A percentile compares a stretch with the other conserved stretches of the same genome.
Conservation (phyloP, 768 basidiomycete species). For the Strobilomyces confusus region DNA sequence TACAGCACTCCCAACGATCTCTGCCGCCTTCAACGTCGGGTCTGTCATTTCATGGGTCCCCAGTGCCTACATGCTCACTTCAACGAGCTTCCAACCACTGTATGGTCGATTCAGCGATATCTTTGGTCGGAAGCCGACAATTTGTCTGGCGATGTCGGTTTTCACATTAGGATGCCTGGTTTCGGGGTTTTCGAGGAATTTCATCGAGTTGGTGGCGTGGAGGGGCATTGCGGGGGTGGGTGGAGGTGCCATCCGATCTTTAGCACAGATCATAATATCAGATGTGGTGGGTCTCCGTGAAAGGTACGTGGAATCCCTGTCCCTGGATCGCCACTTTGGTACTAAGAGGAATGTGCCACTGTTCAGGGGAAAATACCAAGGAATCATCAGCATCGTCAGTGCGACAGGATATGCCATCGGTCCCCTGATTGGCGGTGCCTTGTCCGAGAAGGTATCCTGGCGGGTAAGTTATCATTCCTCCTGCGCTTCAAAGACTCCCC, state of each 20-base stretch:
- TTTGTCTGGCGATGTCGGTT: background rate
- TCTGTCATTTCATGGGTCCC: background rate
- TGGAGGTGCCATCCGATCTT: background rate
- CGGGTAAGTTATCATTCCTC: background rate
- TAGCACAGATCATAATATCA: background rate
- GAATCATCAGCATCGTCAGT: background rate
- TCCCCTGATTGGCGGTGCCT: background rate
- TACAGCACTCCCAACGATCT: background rate
- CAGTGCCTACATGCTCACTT: background rate
- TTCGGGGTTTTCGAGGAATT: background rate
- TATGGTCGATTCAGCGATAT: background rate
- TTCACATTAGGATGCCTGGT: background rate
- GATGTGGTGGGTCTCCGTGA: background rate
- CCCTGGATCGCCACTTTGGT: background rate
- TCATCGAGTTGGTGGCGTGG: background rate
- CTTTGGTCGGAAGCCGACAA: background rate
- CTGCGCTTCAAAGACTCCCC: background rate
- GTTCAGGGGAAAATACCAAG: background rate
- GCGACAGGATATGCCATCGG: background rate
- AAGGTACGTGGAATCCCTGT: background rate
- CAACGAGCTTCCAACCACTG: background rate
- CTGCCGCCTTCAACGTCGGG: background rate
- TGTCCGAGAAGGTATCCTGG: background rate
- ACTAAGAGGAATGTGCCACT: background rate
- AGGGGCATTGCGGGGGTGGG: background rate